Evolutionary conservation across 1,284 basidiomycete genomes (phyloP).

Genomic region (Pascua guehoae): DNA sequence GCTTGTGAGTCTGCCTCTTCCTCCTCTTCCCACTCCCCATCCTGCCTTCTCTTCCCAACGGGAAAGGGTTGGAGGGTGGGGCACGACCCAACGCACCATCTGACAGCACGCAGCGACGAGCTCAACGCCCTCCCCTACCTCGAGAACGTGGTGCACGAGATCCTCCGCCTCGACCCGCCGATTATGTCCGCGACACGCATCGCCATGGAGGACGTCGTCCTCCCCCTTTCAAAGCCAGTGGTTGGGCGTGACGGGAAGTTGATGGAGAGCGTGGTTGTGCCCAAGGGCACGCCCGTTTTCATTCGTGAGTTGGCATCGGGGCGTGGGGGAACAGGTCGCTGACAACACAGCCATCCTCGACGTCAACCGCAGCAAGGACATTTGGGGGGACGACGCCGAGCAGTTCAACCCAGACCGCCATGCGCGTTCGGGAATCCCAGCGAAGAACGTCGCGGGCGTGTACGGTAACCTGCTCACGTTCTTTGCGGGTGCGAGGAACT

Average conservation of each 20-base stretch:
- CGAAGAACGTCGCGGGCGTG: constrained; percentile 58
- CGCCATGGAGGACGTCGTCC: constrained; percentile 55
- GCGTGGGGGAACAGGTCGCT: no score
- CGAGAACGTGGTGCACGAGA: constrained; percentile 65
- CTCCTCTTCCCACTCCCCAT: no score
- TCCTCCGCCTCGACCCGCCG: constrained; percentile 63
- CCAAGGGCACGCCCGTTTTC: constrained; percentile 39
- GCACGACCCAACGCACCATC: no score
- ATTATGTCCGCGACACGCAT: constrained; percentile 64
- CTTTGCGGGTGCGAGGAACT: constrained; percentile 62
- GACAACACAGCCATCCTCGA: constrained; percentile 11
- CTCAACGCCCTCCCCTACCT: constrained; percentile 56
- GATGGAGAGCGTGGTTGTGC: constrained; percentile 17
- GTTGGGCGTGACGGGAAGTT: constrained; percentile 45
- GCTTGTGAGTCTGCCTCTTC: not conserved
- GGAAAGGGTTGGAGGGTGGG: no score
- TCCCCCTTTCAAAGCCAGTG: constrained; percentile 57
- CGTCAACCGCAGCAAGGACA: constrained; percentile 58
- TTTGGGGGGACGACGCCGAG: constrained; percentile 68
- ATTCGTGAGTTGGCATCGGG: constrained; percentile 40
- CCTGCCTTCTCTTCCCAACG: no score
- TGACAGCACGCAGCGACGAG: constrained; percentile 18
- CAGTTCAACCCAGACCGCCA: constrained; percentile 54
- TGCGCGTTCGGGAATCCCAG: constrained; percentile 17
- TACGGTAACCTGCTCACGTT: constrained; percentile 68